These are phyloP conservation scores for Cladophialophora exuberans DNA, from an alignment of 2,329 filamentous ascomycete genomes.

Conservation along the genomic window DNA sequence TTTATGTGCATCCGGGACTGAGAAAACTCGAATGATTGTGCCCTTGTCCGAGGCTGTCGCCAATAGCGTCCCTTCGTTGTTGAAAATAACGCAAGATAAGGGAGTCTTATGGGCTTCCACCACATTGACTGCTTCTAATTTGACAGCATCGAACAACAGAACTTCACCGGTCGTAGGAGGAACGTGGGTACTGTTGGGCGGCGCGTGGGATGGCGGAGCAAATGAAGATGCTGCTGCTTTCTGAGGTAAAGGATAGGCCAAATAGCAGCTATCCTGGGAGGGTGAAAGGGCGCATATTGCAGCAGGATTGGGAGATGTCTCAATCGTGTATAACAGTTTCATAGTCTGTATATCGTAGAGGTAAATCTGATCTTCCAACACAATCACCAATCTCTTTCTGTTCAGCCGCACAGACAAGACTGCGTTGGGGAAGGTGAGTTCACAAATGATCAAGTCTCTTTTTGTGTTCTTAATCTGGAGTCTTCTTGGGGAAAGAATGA, in stretches of 20 bases:
- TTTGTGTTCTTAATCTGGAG: conserved; percentile 94
- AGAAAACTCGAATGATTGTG: conserved; percentile 95
- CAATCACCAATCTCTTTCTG: conserved; percentile 87
- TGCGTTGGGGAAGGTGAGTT: conserved; percentile 96
- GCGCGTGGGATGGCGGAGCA: conserved; percentile 75
- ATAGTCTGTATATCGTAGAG: conserved; percentile 99
- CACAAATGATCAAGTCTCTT: conserved; percentile 87
- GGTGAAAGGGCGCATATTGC: conserved; percentile 92
- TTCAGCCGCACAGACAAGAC: conserved; percentile 93
- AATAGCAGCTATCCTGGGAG: conserved; percentile 92
- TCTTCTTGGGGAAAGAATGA: conserved; percentile 88
- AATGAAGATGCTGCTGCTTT: conserved; percentile 58
- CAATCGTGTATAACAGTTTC: conserved; percentile 89
- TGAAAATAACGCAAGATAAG: conserved; percentile 85
- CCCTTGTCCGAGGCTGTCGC: conserved; percentile 97
- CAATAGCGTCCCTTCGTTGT: conserved; percentile 86
- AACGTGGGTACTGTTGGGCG: conserved; percentile 76
- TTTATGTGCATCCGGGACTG: conserved; percentile 86
- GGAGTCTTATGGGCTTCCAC: conserved; percentile 94
- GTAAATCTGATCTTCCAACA: conserved; percentile 95
- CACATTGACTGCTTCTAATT: conserved; percentile 90
- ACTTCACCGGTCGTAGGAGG: conserved; percentile 88
- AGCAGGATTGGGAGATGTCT: conserved; percentile 86
- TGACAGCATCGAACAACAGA: conserved; percentile 86
- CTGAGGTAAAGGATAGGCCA: conserved; percentile 86